Evolutionary conservation across 2,329 filamentous ascomycete species (phyloP), one percentile per base, ranked within the genome.

Genomic region (Verticillium nonalfalfae): DNA sequence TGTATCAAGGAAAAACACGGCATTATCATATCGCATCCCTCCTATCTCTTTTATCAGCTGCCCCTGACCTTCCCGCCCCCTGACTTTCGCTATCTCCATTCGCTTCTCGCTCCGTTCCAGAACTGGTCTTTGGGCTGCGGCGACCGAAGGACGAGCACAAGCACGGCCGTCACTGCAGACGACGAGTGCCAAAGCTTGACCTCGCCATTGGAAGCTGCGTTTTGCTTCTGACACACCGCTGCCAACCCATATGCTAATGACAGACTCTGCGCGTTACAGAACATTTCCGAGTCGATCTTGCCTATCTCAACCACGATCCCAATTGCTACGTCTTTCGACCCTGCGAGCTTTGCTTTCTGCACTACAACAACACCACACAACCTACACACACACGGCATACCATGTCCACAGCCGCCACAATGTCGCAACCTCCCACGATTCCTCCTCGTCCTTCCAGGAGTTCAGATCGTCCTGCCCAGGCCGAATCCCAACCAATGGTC

Each of bases 401-500:
- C 65, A 85, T 84, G 80, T 79, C 82, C 67, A 73, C 81, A 68
- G 73, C 81, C 64, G 75, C 79, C 59, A 79, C 80, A 33, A 59
- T 59, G 58, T 54, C 58, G 75, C 79, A 79, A 72, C 76, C 77
- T 60, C 85, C 85, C n/a, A 69, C 70, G 60, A 77, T 87, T 62
- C 85, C 85, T 57, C 83, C 84, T 68, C 81, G 85, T 64, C 85
- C 85, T 10, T 74, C 76, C 50, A 79, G 80, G 70, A 76, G 73
- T 66, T 77, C 79, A 66, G 82, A 83, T 59, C 80, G 77, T 65
- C 74, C 77, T 62, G 71, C 75, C 59, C 67, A 74, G 33, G 57
- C 68, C 6, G 67, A 70, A 52, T 60, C 68, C 54, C 76, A 85
- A 52, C 93, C 93, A 64, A 85, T 85, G 70, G 83, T 97, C 57